Evolutionary conservation across 2,329 filamentous ascomycete genomes (phyloP).

Genomic region (Cryphonectria radicalis): DNA sequence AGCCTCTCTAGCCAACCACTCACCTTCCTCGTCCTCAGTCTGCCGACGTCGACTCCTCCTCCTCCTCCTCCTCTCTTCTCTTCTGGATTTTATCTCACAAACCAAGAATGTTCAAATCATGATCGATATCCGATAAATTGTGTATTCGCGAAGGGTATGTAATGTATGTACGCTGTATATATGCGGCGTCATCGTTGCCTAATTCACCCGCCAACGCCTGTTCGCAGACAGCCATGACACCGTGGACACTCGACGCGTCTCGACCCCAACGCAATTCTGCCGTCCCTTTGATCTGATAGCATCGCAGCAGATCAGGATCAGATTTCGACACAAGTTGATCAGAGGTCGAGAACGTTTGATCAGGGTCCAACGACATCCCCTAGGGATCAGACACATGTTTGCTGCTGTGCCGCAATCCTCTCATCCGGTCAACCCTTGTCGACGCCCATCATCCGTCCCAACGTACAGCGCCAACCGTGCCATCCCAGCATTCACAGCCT

Average conservation of each 20-base stretch:
- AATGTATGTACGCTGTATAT: not conserved
- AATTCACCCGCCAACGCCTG: not conserved
- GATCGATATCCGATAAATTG: not conserved
- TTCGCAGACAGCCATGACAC: not conserved
- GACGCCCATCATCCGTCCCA: not conserved
- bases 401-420: conserved; percentile 5
- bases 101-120: not conserved
- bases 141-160: conserved; percentile 2
- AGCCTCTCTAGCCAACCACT: not conserved
- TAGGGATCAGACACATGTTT: not conserved
- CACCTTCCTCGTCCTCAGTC: not conserved
- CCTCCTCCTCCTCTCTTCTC: not conserved
- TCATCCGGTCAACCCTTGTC: not conserved
- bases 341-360: not conserved
- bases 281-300: not conserved
- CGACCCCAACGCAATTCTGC: not conserved
- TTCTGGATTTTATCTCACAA: not conserved
- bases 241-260: not conserved
- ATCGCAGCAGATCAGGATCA: not conserved
- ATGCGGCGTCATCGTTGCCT: not conserved
- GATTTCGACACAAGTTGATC: not conserved
- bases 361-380: not conserved
- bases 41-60: not conserved
- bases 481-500: not conserved
- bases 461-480: not conserved